These are phyloP conservation scores for Lyophyllum decastes DNA, from an alignment of 768 basidiomycete species.

Conservation along the genomic window DNA sequence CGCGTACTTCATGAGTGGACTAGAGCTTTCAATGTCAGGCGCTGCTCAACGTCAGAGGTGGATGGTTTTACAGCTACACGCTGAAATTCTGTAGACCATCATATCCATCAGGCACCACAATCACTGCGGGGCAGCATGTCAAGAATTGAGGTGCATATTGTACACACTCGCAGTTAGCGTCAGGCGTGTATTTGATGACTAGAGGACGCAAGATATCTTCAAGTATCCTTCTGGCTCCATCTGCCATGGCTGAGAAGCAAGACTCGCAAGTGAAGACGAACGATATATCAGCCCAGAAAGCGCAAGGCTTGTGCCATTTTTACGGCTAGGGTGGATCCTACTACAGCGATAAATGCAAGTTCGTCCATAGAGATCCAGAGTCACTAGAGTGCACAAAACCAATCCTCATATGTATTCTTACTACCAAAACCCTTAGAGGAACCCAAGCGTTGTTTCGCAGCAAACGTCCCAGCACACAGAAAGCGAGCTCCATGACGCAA, in stretches of 20 bases:
- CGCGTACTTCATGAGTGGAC: too few species aligned
- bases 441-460: too few species aligned
- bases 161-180: neutral
- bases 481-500: too few species aligned
- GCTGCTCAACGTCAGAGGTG: neutral
- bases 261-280: neutral
- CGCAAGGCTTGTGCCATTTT: neutral
- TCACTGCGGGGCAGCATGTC: too few species aligned
- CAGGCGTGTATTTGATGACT: neutral
- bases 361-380: neutral
- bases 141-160: too few species aligned
- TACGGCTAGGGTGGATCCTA: neutral
- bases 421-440: too few species aligned
- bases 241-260: neutral
- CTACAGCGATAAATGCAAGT: neutral
- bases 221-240: neutral
- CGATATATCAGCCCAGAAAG: neutral
- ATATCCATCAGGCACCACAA: too few species aligned
- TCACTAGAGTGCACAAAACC: too few species aligned
- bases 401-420: too few species aligned
- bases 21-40: neutral
- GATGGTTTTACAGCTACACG: too few species aligned
- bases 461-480: too few species aligned
- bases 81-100: too few species aligned
- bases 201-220: neutral